These are phyloP conservation scores for Alternaria gaisen DNA, from an alignment of 2,329 filamentous ascomycete genomes.

Conservation along the genomic window DNA sequence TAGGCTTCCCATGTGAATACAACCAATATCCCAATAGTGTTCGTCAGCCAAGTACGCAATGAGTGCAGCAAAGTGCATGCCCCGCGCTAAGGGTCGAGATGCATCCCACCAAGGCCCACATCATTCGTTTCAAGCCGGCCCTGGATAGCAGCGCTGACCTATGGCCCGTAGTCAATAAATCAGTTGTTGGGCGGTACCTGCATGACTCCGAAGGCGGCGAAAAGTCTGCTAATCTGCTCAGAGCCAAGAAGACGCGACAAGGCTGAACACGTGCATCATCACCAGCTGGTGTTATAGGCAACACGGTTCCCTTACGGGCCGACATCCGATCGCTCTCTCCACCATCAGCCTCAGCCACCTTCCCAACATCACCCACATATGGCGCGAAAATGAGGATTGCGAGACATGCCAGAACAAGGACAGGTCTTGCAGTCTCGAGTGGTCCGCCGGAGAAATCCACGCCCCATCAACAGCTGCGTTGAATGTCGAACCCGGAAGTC, in stretches of 20 bases:
- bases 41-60: background rate
- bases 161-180: constrained; percentile 10
- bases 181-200: constrained; percentile 30
- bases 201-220: constrained; percentile 32
- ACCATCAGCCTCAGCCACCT: constrained; percentile 23
- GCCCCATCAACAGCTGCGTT: constrained; percentile 52
- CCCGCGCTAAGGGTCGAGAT: constrained; percentile 7
- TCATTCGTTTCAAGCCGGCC: constrained; percentile 13
- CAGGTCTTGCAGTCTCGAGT: constrained; percentile 50
- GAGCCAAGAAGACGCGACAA: constrained; percentile 20
- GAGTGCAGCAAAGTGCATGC: constrained; percentile 5
- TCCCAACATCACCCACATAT: constrained; percentile 33
- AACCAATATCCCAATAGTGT: background rate
- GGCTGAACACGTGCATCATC: constrained; percentile 29
- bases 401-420: constrained; percentile 50
- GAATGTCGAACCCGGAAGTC: constrained; percentile 52
- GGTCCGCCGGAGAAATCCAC: constrained; percentile 50
- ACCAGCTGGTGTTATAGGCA: constrained; percentile 14
- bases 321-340: constrained; percentile 28
- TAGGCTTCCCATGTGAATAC: constrained; percentile 5
- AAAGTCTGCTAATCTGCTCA: constrained; percentile 19
- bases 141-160: constrained; percentile 3
- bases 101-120: constrained; percentile 8
- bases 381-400: constrained; percentile 44
- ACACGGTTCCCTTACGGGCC: constrained; percentile 24